Evolutionary conservation across 148 eudicot species (phyloP).

Genomic region (Arbutus unedo): DNA sequence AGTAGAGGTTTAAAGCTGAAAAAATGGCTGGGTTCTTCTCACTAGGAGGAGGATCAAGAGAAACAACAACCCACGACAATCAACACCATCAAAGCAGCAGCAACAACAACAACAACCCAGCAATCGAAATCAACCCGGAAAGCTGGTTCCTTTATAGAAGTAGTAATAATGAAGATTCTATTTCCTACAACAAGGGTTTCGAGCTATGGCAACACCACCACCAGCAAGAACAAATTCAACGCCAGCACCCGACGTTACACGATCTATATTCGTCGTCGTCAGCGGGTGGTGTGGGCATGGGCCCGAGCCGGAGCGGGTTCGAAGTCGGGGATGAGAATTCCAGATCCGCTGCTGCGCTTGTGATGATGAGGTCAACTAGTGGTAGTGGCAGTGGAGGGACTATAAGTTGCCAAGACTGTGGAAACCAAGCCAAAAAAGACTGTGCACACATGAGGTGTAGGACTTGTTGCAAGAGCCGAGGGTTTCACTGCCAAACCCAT

Average conservation of each 20-base stretch:
- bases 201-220: conserved; percentile 48
- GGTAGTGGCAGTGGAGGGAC: conserved; percentile 9
- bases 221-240: conserved; percentile 17
- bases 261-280: conserved; percentile 35
- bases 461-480: conserved; percentile 66
- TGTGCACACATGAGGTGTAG: conserved; percentile 61
- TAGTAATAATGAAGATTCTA: conserved; percentile 13
- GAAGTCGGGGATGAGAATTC: conserved; percentile 24
- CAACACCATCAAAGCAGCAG: background rate
- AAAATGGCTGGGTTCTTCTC: conserved; percentile 56
- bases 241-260: conserved; percentile 20
- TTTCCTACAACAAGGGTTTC: conserved; percentile 31
- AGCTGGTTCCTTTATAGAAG: conserved; percentile 41
- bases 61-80: conserved; percentile 7
- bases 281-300: conserved; percentile 26
- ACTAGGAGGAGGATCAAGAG: conserved; percentile 32
- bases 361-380: conserved; percentile 22
- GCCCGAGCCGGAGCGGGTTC: conserved; percentile 20
- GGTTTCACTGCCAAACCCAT: conserved; percentile 60
- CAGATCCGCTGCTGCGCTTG: conserved; percentile 26
- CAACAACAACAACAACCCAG: conserved; percentile 19
- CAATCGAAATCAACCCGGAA: conserved; percentile 30
- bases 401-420: conserved; percentile 61
- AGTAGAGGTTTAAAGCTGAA: conserved; percentile 1
- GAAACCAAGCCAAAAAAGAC: conserved; percentile 68